Conservation (phyloP, 345 rosid genomes). For the Moricandia moricandioides region DNA sequence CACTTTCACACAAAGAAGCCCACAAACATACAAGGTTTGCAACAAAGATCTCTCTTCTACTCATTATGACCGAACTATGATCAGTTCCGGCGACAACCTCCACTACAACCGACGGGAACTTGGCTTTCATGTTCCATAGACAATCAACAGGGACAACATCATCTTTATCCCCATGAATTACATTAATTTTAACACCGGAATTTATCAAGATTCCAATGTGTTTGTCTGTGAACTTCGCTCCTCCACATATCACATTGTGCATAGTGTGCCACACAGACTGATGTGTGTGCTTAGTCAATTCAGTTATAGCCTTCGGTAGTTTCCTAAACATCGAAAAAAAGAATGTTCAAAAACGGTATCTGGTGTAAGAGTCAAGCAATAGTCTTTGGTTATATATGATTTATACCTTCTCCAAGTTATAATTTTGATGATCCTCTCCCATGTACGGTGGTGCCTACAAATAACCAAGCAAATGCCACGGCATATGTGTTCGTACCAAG, state of each 20-base stretch:
- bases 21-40: slow-evolving; percentile 49
- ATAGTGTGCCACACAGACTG: slow-evolving; percentile 74
- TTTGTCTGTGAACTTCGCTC: slow-evolving; percentile 54
- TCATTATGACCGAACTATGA: slow-evolving; percentile 50
- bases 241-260: slow-evolving; percentile 83
- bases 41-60: slow-evolving; percentile 51
- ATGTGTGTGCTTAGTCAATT: slow-evolving; percentile 71
- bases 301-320: slow-evolving; percentile 39
- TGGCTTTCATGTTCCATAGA: no score
- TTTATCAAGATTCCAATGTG: slow-evolving; percentile 41
- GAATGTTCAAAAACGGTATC: neutral
- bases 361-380: neutral
- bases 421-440: slow-evolving; percentile 63
- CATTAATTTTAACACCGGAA: slow-evolving; percentile 35
- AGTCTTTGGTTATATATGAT: neutral
- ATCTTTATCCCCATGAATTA: slow-evolving; percentile 65
- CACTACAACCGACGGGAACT: slow-evolving; percentile 43
- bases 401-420: slow-evolving; percentile 54
- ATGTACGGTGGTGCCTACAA: slow-evolving; percentile 60
- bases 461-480: slow-evolving; percentile 55
- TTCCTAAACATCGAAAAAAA: slow-evolving; percentile 36
- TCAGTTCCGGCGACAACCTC: slow-evolving; percentile 41
- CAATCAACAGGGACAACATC: slow-evolving; percentile 38
- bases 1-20: slow-evolving; percentile 22
- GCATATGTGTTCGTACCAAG: slow-evolving; percentile 80